Evolutionary conservation across 176 grass and related monocot species (phyloP).

Genomic region (Dactylis glomerata): DNA sequence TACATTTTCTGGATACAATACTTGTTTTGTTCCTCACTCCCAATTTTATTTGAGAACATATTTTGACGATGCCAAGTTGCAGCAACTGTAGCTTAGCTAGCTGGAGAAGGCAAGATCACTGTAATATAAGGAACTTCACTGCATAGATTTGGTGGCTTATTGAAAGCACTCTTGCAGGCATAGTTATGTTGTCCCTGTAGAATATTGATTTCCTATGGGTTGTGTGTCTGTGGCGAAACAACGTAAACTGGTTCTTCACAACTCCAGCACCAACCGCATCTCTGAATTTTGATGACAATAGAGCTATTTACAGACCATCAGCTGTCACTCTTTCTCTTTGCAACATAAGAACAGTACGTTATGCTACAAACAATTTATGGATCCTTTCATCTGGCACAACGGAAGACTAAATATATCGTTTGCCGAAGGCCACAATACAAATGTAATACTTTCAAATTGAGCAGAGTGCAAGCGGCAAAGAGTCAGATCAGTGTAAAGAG

Average conservation of each 20-base stretch:
- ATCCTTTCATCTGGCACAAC: background rate
- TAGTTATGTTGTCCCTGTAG: background rate
- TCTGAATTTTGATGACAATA: background rate
- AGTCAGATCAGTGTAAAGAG: background rate
- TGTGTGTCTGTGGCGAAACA: background rate
- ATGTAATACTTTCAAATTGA: background rate
- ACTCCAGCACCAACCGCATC: background rate
- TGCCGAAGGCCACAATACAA: background rate
- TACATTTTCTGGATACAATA: too few relatives aligned
- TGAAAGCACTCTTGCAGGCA: background rate
- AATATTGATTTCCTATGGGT: background rate
- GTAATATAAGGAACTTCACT: background rate
- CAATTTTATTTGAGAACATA: background rate
- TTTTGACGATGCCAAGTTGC: background rate
- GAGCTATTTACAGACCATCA: background rate
- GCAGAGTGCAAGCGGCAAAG: background rate
- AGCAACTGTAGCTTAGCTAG: background rate
- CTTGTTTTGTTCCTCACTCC: background rate
- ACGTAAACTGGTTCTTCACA: background rate
- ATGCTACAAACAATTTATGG: background rate
- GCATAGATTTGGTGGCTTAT: background rate
- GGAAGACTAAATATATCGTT: background rate
- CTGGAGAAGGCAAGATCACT: background rate
- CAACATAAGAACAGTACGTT: background rate
- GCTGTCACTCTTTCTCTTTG: background rate